These are phyloP conservation scores for Plantago elongata DNA, from an alignment of 257 asterid genomes.

Conservation along the genomic window DNA sequence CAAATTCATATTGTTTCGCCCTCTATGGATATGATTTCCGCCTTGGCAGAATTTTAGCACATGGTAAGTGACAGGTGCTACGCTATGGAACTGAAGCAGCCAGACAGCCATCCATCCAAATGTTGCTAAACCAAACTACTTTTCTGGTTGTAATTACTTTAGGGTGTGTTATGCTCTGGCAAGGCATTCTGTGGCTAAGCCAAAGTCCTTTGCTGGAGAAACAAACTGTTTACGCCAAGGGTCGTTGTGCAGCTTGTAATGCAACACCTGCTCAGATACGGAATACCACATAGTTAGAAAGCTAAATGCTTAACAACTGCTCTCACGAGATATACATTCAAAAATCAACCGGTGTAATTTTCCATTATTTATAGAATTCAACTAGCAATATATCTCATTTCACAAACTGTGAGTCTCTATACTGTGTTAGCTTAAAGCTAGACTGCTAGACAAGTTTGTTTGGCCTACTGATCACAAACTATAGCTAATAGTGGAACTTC, in stretches of 20 bases:
- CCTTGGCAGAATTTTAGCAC: not conserved
- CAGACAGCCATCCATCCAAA: not conserved
- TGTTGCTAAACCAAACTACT: not conserved
- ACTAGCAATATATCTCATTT: too few species aligned
- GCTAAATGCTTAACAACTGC: not conserved
- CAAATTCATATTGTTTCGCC: not conserved
- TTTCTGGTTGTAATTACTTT: constrained; percentile 17
- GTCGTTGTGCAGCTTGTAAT: constrained; percentile 82
- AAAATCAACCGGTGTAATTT: too few species aligned
- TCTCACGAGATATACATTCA: not conserved
- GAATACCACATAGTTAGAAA: constrained; percentile 4
- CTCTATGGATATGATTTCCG: not conserved
- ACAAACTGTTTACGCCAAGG: constrained; percentile 62
- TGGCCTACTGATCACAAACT: too few species aligned
- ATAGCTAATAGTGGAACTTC: too few species aligned
- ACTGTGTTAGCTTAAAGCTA: too few species aligned
- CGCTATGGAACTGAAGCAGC: not conserved
- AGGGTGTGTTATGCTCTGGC: constrained; percentile 25
- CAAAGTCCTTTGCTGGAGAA: constrained; percentile 40
- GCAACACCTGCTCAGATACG: constrained; percentile 52
- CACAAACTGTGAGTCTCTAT: too few species aligned
- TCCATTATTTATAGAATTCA: too few species aligned
- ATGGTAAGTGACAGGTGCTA: not conserved
- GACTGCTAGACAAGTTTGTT: too few species aligned
- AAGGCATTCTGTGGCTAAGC: constrained; percentile 71